Base-by-base conservation (phyloP, 306 rosid genomes). In the Boehmeria nivea region DNA sequence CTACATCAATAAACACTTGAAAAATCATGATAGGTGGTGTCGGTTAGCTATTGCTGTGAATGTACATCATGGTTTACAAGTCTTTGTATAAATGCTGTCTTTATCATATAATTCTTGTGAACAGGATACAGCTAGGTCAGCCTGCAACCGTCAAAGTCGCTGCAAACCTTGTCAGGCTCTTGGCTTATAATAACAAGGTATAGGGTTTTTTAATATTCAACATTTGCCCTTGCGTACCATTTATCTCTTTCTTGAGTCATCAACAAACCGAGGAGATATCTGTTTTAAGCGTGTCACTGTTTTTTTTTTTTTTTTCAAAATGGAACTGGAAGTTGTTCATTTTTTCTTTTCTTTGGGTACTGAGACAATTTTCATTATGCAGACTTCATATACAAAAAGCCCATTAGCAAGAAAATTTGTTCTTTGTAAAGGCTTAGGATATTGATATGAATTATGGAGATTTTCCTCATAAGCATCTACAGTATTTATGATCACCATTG, bases 71-170 rank as follows among this genome's bases (percentile, higher is more conserved):
- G 15, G 51, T 54, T 72, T 39, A 33, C 43, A 50, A 18, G 16
- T 25, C 39, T 46, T 24, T 49, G 51, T n/a, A n/a, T 61, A 23
- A 36, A 17, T 64, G 34, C 44, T 39, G 2, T 18, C 40, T 47
- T 62, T 3, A 57, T 55, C 8, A 11, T 33, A 12, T 37, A 34
- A 53, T 66, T 17, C 28, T 15, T 59, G 11, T 76, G 64, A 43
- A 13, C 78, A 91, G 99, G 54, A 84, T 93, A 64, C 99, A 93
- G 81, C 87, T 81, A 27, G 96, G 96, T 57, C 96, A 83, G 68
- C 96, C 96, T 65, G 89, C 99, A 12, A 93, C 99, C 5, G 99
- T 93, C 26, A 87, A 93, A 59, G 89, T 85, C 64, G 85, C 89
- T 44, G 99, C 99, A 14, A 93, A 93, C 70, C 96, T 93, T 36